These are phyloP conservation scores for Russula earlei DNA, from an alignment of 768 basidiomycete genomes.

Conservation along the genomic window DNA sequence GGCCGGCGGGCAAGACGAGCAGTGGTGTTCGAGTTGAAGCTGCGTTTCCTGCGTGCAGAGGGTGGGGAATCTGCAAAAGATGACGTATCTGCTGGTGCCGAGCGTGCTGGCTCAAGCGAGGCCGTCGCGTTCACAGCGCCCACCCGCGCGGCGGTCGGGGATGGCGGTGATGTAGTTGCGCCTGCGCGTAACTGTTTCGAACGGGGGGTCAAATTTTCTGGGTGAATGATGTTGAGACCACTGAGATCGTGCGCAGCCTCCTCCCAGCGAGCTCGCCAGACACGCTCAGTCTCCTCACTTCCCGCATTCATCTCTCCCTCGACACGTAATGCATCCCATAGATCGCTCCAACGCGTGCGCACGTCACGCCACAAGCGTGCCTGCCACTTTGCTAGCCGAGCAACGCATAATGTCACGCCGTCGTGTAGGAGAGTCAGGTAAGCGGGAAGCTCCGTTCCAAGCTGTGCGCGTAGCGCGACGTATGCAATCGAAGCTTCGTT, in stretches of 20 bases:
- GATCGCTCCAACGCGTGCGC: conserved; percentile 57
- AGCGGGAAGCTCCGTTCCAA: conserved; percentile 59
- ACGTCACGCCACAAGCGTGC: conserved; percentile 50
- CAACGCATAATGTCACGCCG: conserved; percentile 47
- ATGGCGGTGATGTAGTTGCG: background rate
- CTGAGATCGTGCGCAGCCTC: conserved; percentile 49
- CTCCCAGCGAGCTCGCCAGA: conserved; percentile 62
- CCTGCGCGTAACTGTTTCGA: background rate
- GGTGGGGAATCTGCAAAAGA: background rate
- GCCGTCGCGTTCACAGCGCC: conserved; percentile 1
- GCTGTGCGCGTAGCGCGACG: conserved; percentile 63
- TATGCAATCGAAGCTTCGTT: conserved; percentile 70
- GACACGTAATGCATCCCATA: conserved; percentile 59
- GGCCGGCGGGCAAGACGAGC: conserved; percentile 23
- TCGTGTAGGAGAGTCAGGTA: conserved; percentile 49
- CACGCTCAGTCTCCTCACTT: conserved; percentile 55
- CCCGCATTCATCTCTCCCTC: conserved; percentile 43
- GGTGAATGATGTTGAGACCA: conserved; percentile 31
- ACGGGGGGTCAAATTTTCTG: conserved; percentile 25
- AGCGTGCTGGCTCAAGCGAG: conserved; percentile 22
- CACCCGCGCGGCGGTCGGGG: conserved; percentile 1
- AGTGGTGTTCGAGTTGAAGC: conserved; percentile 14
- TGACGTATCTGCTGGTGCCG: background rate
- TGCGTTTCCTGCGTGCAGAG: conserved; percentile 14
- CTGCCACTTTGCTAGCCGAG: conserved; percentile 48